Conservation (phyloP, 2,329 filamentous ascomycete genomes). For the Cyphellophora europaea region DNA sequence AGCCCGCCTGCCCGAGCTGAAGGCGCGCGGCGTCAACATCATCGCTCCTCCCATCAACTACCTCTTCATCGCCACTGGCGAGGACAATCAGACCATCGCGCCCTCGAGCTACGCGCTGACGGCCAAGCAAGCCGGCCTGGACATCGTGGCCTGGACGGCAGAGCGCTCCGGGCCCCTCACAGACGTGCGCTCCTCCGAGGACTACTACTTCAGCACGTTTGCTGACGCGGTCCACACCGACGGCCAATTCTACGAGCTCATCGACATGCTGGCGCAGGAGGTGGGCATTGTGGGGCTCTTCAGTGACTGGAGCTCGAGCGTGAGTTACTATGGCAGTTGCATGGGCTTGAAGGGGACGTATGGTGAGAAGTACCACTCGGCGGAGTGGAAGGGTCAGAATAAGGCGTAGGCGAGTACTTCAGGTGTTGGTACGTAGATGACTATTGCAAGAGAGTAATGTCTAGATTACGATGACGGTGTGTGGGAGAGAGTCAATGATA, state of each 20-base stretch:
- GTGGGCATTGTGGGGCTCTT: slow-evolving; percentile 56
- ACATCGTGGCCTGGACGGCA: slow-evolving; percentile 60
- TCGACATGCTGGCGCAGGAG: slow-evolving; percentile 54
- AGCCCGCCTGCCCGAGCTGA: slow-evolving; percentile 47
- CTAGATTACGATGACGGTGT: too few species aligned
- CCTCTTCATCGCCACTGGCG: slow-evolving; percentile 43
- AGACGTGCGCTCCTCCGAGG: slow-evolving; percentile 38
- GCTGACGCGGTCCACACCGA: slow-evolving; percentile 49
- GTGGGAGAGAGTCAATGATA: too few species aligned
- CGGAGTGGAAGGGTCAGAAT: too few species aligned
- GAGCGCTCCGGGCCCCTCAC: slow-evolving; percentile 56
- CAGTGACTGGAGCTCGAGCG: slow-evolving; percentile 59
- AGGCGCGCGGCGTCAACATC: slow-evolving; percentile 49
- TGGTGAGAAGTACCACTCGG: slow-evolving; percentile 4
- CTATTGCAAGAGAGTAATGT: too few species aligned
- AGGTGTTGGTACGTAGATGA: too few species aligned
- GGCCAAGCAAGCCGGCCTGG: slow-evolving; percentile 52
- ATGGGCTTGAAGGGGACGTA: slow-evolving; percentile 32
- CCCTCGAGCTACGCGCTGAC: slow-evolving; percentile 54
- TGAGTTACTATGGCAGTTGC: slow-evolving; percentile 65
- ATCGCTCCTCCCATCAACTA: slow-evolving; percentile 56
- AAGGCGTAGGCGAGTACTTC: too few species aligned
- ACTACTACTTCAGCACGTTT: slow-evolving; percentile 43
- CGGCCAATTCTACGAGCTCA: slow-evolving; percentile 56
- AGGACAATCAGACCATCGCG: slow-evolving; percentile 42